phyloP scores from a whole-genome alignment of 1,284 basidiomycete genomes.

The Phaffia rhodozyma region DNA sequence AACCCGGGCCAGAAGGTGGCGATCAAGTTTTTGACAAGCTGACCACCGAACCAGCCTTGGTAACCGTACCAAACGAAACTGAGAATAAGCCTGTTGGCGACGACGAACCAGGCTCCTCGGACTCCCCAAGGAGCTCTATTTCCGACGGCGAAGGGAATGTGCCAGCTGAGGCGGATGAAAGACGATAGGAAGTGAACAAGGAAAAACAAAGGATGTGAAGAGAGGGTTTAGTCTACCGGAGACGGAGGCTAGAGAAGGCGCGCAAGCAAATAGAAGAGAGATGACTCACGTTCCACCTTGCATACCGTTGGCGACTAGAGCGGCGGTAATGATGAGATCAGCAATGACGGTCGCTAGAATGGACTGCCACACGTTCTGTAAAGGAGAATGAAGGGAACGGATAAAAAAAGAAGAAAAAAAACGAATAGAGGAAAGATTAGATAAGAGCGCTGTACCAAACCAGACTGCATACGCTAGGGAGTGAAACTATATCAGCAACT shows the following conservation, averaged over 20 bases:
- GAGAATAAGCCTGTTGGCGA: slow-evolving; percentile 13
- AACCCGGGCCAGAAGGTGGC: slow-evolving; percentile 22
- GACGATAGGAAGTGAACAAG: neutral
- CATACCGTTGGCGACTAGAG: slow-evolving; percentile 12
- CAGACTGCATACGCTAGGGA: too few relatives aligned
- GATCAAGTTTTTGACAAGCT: slow-evolving; percentile 26
- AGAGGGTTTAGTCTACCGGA: slow-evolving; percentile 16
- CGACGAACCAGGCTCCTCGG: slow-evolving; percentile 15
- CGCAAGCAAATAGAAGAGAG: slow-evolving; percentile 23
- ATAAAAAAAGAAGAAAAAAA: too few relatives aligned
- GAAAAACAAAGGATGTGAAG: neutral
- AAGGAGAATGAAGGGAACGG: too few relatives aligned
- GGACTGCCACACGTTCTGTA: slow-evolving; percentile 4
- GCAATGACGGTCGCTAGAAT: slow-evolving; percentile 6
- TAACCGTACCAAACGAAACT: slow-evolving; percentile 16
- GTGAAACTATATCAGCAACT: too few relatives aligned
- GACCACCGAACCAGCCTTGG: slow-evolving; percentile 16
- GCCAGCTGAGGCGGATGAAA: neutral
- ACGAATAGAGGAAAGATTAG: slow-evolving; percentile 1
- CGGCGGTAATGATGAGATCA: slow-evolving; percentile 1
- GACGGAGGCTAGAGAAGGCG: too few relatives aligned
- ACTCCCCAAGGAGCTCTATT: slow-evolving; percentile 17
- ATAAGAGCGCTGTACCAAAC: too few relatives aligned
- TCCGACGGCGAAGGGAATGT: slow-evolving; percentile 17
- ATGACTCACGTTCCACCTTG: slow-evolving; percentile 22